These are phyloP conservation scores for Cystobasidiaceae sp. DNA, from an alignment of 1,284 basidiomycete genomes.

Conservation along the genomic window DNA sequence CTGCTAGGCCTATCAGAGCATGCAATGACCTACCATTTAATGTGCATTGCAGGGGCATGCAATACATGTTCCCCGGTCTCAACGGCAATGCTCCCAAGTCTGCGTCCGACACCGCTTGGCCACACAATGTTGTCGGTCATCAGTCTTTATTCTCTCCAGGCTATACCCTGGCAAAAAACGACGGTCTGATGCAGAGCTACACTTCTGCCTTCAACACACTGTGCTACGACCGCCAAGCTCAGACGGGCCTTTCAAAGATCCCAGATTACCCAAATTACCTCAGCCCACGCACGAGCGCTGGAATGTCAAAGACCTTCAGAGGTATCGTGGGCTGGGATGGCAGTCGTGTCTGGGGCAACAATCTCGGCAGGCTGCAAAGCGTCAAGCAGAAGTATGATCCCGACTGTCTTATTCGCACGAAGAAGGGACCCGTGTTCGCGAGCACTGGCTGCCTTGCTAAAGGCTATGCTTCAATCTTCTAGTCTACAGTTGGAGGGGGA, in stretches of 20 bases:
- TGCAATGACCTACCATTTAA: background rate
- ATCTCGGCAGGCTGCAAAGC: background rate
- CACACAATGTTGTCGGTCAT: background rate
- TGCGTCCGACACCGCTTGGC: background rate
- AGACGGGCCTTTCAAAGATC: background rate
- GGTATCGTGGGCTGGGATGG: background rate
- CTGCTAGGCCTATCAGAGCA: background rate
- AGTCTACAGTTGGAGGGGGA: too few relatives aligned
- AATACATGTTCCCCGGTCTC: background rate
- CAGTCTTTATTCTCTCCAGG: background rate
- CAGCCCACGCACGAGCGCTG: background rate
- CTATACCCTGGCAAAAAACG: background rate
- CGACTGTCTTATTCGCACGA: background rate
- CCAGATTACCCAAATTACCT: background rate
- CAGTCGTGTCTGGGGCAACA: background rate
- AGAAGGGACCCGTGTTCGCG: background rate
- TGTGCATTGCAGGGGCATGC: background rate
- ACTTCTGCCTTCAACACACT: background rate
- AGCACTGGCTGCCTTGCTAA: background rate
- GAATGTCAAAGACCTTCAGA: background rate
- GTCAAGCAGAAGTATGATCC: slow-evolving; percentile 1
- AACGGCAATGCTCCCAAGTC: background rate
- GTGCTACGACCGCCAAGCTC: background rate
- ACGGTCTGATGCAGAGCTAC: background rate
- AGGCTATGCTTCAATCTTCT: background rate